A percentile compares a stretch with the other conserved stretches of the same genome.
Conservation (phyloP, 1,139 yeast species). For the Scheffersomyces insectosa region DNA sequence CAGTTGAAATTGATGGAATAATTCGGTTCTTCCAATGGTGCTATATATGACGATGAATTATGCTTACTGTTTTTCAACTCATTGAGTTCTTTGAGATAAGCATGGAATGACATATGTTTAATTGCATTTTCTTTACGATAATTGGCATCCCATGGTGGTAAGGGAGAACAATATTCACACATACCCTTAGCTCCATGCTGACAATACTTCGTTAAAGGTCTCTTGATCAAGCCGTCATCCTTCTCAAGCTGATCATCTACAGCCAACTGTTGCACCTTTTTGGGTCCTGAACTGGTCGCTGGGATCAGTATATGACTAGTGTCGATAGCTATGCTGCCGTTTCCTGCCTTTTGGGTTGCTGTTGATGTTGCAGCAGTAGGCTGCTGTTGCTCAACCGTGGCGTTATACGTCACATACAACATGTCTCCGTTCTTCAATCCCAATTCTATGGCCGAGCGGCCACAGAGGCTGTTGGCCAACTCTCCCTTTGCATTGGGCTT, state of each 20-base stretch:
- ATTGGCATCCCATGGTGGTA: constrained; percentile 89
- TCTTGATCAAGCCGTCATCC: constrained; percentile 69
- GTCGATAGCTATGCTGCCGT: constrained; percentile 10
- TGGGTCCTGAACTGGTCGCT: constrained; percentile 14
- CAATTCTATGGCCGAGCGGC: constrained; percentile 49
- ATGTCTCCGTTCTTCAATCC: constrained; percentile 83
- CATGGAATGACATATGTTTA: constrained; percentile 87
- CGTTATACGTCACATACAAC: constrained; percentile 58
- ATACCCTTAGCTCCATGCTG: constrained; percentile 91
- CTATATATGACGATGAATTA: constrained; percentile 68
- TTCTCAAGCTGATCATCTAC: constrained; percentile 71
- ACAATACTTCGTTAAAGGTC: constrained; percentile 67
- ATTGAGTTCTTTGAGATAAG: constrained; percentile 73
- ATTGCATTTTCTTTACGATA: constrained; percentile 76
- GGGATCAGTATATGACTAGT: constrained; percentile 9
- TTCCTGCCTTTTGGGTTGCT: constrained; percentile 3
- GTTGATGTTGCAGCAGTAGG: constrained; percentile 4
- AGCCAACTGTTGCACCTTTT: constrained; percentile 42
- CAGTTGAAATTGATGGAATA: constrained; percentile 67
- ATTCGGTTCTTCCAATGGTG: constrained; percentile 76
- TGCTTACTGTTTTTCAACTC: constrained; percentile 66
- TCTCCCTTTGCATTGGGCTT: constrained; percentile 53
- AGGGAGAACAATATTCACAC: constrained; percentile 96
- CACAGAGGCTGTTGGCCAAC: constrained; percentile 41
- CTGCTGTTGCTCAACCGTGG: background rate